Base-by-base conservation (phyloP, 495 filamentous ascomycete species). In the Beverwykella pulmonaria region DNA sequence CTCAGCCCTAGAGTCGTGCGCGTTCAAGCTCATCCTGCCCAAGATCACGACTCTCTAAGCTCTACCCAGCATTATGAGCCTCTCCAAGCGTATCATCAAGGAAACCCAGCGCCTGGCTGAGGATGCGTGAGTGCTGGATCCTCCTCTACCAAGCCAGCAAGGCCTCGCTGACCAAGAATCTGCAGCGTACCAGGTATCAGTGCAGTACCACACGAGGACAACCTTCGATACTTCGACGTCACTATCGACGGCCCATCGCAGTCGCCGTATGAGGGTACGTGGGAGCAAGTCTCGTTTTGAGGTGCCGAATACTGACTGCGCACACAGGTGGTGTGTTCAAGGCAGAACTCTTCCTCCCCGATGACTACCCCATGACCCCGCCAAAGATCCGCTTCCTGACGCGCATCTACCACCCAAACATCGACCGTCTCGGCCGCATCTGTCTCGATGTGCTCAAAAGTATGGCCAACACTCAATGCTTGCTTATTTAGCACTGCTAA, bases 341-440 rank as follows among this genome's bases (percentile, higher is more conserved):
- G 75, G 91, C 97, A 61, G 94, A 99, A 78, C 85, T 99, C 8
- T 99, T 99, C 79, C 83, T 99, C n/a, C 95, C 94, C 34, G 94
- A 99, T 73, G 94, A 99, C 79, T 99, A 99, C 74, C 94, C 94
- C 10, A 99, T 99, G 94, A 95, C 92, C 34, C 94, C 94, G 27
- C 94, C 94, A 14, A 97, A 97, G 81, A 97, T 99, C 68, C 90
- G 94, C 41, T 99, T 99, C 79, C 79, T 99, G 20, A 99, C 94
- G 68, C 97, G 96, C 79, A 99, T 99, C 76, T 99, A 97, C 76
- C 94, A 99, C 74, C 94, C 94, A 32, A 99, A 99, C 76, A 97
- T 99, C 66, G 94, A 99, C 75, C 93, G 94, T 78, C 85, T 98
- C 0, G 94, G 94, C 50, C 89, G 94, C 27, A 99, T 99, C 76